Base-by-base conservation (phyloP, 2,329 filamentous ascomycete genomes). In the Colletotrichum salicis region DNA sequence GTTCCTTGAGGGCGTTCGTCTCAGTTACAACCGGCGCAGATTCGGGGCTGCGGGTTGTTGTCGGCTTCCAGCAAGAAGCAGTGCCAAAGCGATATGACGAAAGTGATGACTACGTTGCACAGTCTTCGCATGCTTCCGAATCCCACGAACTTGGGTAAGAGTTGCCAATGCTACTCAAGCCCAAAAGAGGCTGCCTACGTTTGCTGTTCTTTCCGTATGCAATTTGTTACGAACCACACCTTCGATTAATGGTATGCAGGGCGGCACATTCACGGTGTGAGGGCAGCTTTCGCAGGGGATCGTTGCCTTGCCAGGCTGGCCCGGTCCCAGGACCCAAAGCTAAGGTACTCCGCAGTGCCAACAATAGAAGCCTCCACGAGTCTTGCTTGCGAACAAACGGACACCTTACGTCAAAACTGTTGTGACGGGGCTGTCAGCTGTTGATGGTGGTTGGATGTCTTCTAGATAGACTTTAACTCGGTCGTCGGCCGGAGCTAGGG, bases 231-330 rank as follows among this genome's bases (percentile, higher is more conserved):
- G 65, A 64, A 60, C 65, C 57, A 24, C 58, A 68, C 64, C 15
- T 8, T 37, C 8, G n/a, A 65, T 24, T 15, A 37, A 63, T 10
- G 41, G 27, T n/a, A 64, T 60, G 69, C 69, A 71, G 65, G 65
- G 54, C 55, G 59, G 59, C 65, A 64, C 41, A 55, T 48, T 33
- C 62, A 48, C 59, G 56, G 54, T 59, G 48, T 27, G 45, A 31
- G 31, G 60, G 31, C 55, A 48, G 60, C 52, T 56, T 19, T 60
- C 33, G 19, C 70, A 69, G 65, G 69, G 65, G 31, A 15, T 33
- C 59, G 55, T 72, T 72, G 66, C 65, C 70, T 70, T 69, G 59
- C 70, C 59, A 64, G 70, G 70, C 70, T 72, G 70, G 29, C 45
- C 55, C 56, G 31, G 55, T 35, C 55, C 56, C 33, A 24, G 59